Base-by-base conservation (phyloP, 768 basidiomycete genomes). In the Amanita rubescens region DNA sequence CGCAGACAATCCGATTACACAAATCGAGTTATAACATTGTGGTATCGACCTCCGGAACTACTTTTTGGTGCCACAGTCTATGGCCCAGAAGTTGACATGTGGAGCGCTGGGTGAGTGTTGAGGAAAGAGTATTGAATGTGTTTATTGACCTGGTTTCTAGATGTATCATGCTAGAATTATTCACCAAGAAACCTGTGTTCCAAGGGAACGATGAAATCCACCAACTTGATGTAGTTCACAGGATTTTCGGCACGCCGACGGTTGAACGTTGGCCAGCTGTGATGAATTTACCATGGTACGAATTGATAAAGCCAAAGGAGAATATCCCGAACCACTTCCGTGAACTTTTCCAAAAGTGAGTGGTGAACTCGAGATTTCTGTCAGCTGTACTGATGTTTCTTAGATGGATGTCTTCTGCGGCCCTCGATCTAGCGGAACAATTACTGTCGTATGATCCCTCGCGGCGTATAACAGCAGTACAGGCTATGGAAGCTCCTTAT, bases 81-180 rank as follows among this genome's bases (percentile, higher is more conserved):
- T 70, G 94, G 93, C 2, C 87, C 94, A 5, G 94, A 95, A 63
- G 95, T 99, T 20, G 96, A 99, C 63, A 96, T 98, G 86, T 99
- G 96, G 96, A 95, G 93, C 67, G 96, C 96, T 38, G 96, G 96
- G 93, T 95, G 70, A 60, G 78, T 70, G 30, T 37, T 33, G 8
- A 30, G 34, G 32, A 11, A 50, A 24, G 19, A 51, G 17, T 15
- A 42, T 32, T 5, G 5, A 34, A 53, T 35, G 35, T 17, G 50
- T 25, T 50, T 30, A 30, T 30, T 55, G 27, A 55, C 19, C 12
- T 17, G 14, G 19, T n/a, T 1, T n/a, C 4, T 58, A 98, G 94
- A 41, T 98, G 96, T 68, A 99, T 99, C 61, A 97, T 98, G 87
- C 81, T 99, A 42, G 96, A 99, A 67, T 75, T 99, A 11, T 98